Conservation (phyloP, 768 basidiomycete genomes). For the Boletus coccyginus region DNA sequence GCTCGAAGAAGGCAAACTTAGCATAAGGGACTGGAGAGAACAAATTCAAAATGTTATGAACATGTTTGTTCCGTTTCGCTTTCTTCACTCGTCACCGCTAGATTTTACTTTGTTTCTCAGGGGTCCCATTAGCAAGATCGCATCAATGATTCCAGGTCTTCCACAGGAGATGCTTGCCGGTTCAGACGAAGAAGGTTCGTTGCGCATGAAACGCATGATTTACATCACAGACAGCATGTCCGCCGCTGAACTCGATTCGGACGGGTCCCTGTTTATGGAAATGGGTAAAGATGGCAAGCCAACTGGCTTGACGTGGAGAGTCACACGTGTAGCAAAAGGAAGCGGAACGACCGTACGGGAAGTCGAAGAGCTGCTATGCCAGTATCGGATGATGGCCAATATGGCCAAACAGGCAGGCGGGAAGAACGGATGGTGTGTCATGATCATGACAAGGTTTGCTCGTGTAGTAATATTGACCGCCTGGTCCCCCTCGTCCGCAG, state of each 20-base stretch:
- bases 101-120: slow-evolving; percentile 39
- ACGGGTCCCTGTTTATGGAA: slow-evolving; percentile 89
- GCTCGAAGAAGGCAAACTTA: slow-evolving; percentile 94
- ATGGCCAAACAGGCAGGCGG: slow-evolving; percentile 99
- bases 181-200: slow-evolving; percentile 88
- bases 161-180: slow-evolving; percentile 89
- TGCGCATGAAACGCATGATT: slow-evolving; percentile 95
- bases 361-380: slow-evolving; percentile 95
- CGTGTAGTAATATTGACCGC: slow-evolving; percentile 4
- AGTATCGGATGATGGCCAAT: slow-evolving; percentile 98
- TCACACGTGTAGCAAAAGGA: slow-evolving; percentile 86
- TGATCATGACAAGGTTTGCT: slow-evolving; percentile 3
- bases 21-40: slow-evolving; percentile 96
- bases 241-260: slow-evolving; percentile 88
- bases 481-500: slow-evolving; percentile 31
- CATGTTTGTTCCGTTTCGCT: slow-evolving; percentile 57
- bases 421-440: slow-evolving; percentile 84
- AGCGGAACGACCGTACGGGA: slow-evolving; percentile 94
- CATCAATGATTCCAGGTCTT: slow-evolving; percentile 97
- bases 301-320: slow-evolving; percentile 83
- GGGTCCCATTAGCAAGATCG: slow-evolving; percentile 99
- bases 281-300: slow-evolving; percentile 81
- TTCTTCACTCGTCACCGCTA: slow-evolving; percentile 1
- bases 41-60: slow-evolving; percentile 98
- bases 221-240: slow-evolving; percentile 99